These are phyloP conservation scores for Rubroshorea leprosula DNA, from an alignment of 345 rosid genomes.

Conservation along the genomic window DNA sequence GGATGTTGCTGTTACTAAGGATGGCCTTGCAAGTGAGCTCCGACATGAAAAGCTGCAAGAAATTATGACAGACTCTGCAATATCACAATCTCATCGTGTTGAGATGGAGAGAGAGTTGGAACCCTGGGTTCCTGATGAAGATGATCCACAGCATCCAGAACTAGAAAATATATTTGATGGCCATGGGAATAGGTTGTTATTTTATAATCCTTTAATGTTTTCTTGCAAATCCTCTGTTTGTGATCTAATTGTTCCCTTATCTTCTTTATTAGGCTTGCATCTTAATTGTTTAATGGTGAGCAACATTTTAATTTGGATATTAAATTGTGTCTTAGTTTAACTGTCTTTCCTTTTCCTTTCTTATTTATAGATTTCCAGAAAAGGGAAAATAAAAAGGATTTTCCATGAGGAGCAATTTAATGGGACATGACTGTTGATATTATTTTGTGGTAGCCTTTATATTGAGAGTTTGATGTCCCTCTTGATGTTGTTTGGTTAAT, in stretches of 20 bases:
- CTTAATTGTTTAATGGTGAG: too few relatives aligned
- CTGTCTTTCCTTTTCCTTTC: not conserved
- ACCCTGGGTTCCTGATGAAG: constrained; percentile 85
- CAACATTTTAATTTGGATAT: too few relatives aligned
- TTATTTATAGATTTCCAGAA: too few relatives aligned
- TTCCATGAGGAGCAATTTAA: not conserved
- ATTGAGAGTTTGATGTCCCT: too few relatives aligned
- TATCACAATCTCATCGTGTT: constrained; percentile 54
- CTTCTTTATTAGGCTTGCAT: too few relatives aligned
- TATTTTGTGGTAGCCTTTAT: too few relatives aligned
- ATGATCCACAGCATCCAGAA: constrained; percentile 54
- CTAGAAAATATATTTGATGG: constrained; percentile 68
- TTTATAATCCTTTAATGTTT: too few relatives aligned
- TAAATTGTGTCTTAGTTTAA: too few relatives aligned
- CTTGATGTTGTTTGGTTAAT: too few relatives aligned
- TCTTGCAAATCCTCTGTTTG: constrained; percentile 13
- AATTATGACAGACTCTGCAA: constrained; percentile 67
- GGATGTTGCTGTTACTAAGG: constrained; percentile 75
- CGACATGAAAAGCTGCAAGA: constrained; percentile 56
- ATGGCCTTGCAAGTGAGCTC: constrained; percentile 44
- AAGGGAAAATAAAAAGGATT: too few relatives aligned
- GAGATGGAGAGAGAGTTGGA: constrained; percentile 69
- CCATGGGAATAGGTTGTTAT: constrained; percentile 56
- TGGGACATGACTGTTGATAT: too few relatives aligned
- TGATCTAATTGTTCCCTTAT: not conserved